A percentile compares a stretch with the other conserved stretches of the same genome.
Evolutionary conservation across 2,329 filamentous ascomycete genomes (phyloP).

Genomic region (Paracoccidioides brasiliensis): DNA sequence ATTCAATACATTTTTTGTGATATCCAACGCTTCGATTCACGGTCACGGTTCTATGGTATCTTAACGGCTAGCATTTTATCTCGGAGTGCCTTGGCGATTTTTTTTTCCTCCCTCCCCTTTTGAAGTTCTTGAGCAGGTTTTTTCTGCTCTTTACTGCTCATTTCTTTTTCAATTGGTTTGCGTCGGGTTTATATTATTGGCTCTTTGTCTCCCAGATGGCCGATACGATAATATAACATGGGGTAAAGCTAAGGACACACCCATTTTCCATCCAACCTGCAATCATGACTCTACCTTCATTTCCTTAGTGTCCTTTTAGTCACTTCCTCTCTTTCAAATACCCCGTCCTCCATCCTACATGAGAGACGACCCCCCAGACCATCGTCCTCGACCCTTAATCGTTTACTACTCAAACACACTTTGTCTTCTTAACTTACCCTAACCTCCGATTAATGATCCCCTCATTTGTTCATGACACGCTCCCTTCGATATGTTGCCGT

Average conservation of each 20-base stretch:
- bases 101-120: neutral
- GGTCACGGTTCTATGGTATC: neutral
- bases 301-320: neutral
- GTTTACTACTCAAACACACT: too few species aligned
- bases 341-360: too few species aligned
- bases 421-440: too few species aligned
- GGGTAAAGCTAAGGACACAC: neutral
- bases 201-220: neutral
- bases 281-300: too few species aligned
- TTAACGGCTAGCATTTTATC: conserved; percentile 1
- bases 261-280: neutral
- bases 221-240: neutral
- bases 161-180: neutral
- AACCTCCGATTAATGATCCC: too few species aligned
- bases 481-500: too few species aligned
- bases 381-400: too few species aligned
- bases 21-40: conserved; percentile 1
- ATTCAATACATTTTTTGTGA: conserved; percentile 11
- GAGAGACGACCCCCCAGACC: too few species aligned
- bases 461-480: too few species aligned
- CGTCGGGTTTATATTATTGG: neutral
- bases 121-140: neutral
- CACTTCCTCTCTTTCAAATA: neutral
- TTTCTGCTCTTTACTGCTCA: neutral
- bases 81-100: conserved; percentile 5